Conservation (phyloP, 2,329 filamentous ascomycete genomes). For the Paraconiothyrium brasiliense region DNA sequence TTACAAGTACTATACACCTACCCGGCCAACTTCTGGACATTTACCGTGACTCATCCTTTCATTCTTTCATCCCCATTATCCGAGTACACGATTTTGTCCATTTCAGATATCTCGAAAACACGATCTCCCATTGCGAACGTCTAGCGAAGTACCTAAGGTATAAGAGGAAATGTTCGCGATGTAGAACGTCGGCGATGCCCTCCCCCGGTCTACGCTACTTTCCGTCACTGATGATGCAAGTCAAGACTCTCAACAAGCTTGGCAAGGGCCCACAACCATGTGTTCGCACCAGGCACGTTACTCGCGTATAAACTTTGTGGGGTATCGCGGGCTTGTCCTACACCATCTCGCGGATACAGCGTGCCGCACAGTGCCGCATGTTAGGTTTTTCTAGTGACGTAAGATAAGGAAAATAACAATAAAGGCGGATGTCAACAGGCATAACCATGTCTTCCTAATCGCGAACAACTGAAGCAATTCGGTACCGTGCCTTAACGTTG, state of each 20-base stretch:
- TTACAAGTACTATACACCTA: too few species aligned
- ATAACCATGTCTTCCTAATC: not conserved
- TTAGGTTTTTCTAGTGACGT: not conserved
- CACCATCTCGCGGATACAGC: not conserved
- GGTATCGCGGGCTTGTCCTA: slow-evolving; percentile 2
- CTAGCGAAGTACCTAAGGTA: not conserved
- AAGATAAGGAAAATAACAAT: not conserved
- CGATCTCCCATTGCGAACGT: too few species aligned
- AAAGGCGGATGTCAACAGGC: not conserved
- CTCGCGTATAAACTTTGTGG: not conserved
- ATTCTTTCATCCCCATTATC: too few species aligned
- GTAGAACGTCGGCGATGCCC: not conserved
- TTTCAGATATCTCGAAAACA: too few species aligned
- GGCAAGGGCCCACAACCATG: slow-evolving; percentile 5
- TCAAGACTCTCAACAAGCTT: slow-evolving; percentile 2
- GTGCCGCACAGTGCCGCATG: not conserved
- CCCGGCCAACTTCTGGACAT: too few species aligned
- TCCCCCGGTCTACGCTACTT: not conserved
- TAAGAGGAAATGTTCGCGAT: not conserved
- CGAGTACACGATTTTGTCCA: too few species aligned
- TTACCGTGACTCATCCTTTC: too few species aligned
- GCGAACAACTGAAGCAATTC: not conserved
- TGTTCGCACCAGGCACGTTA: not conserved
- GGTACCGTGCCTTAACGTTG: too few species aligned
- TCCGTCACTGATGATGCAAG: not conserved